Conservation (phyloP, 2,329 filamentous ascomycete genomes). For the Xylaria sp. region DNA sequence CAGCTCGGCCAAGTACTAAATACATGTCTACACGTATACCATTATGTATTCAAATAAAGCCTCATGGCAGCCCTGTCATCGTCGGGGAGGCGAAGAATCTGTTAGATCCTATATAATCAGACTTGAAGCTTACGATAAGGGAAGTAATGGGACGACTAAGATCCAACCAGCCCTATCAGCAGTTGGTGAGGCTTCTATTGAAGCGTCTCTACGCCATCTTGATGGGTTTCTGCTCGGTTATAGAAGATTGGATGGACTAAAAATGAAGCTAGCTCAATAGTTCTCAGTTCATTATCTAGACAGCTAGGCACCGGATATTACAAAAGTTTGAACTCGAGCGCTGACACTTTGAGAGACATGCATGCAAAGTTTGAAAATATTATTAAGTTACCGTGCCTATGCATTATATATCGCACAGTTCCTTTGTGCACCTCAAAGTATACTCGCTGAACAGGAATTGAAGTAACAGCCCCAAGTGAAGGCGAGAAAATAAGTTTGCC, state of each 20-base stretch:
- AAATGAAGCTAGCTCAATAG: background rate
- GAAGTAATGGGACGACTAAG: background rate
- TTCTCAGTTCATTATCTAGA: background rate
- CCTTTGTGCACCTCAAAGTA: slow-evolving; percentile 5
- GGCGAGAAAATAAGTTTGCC: slow-evolving; percentile 24
- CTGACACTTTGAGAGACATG: background rate
- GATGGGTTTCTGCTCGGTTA: background rate
- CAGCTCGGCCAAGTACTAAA: background rate
- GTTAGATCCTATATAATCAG: background rate
- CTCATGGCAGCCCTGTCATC: background rate
- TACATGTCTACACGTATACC: background rate
- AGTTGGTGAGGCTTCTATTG: background rate
- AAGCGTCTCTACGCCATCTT: too few relatives aligned
- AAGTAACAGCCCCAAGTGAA: background rate
- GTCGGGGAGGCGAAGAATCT: background rate
- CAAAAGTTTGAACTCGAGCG: background rate
- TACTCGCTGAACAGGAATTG: slow-evolving; percentile 7
- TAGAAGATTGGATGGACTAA: background rate
- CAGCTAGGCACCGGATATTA: background rate
- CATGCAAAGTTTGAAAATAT: background rate
- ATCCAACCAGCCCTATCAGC: background rate
- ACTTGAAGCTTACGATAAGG: background rate
- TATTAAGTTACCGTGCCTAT: slow-evolving; percentile 27
- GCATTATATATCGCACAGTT: slow-evolving; percentile 21
- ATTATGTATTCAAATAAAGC: background rate